Evolutionary conservation across 73 alveolate species (phyloP), one percentile per base, ranked within the genome.

Genomic region (Paramecium bursaria): DNA sequence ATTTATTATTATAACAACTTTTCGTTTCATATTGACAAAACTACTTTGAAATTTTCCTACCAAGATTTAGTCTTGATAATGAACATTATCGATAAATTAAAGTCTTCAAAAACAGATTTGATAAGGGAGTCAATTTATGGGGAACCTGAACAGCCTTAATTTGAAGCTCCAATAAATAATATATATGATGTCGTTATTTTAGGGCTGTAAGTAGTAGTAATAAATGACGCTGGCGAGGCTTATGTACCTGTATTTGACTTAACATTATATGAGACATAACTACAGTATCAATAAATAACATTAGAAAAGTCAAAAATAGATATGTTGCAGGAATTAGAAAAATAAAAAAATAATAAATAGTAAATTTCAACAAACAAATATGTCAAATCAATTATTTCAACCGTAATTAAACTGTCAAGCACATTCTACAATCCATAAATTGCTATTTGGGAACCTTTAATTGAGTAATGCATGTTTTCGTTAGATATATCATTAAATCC

Each of bases 231-330:
- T 48, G 88, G 75, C 9, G 91, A 74, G 13, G 79, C 91, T 17
- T 87, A 73, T 49, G 76, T 88, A 13, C 93, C 93, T 21, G 91
- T 87, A 6, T 57, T 87, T 26, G 93, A 85, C 50, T 35, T 85
- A 4, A 87, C 87, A 27, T 27, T 85, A 2, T 46, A 55, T 42
- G 91, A 87, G 13, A 51, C 86, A 14, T 22, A 79, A 50, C 48
- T 85, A 35, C 39, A 46, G 31, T 67, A 82, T 27, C 25, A 75
- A 0, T 26, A 48, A 6, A 30, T 80, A 13, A 52, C n/a, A n/a
- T n/a, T n/a, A n/a, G n/a, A n/a, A n/a, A n/a, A n/a, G n/a, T n/a
- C n/a, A n/a, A n/a, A n/a, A n/a, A n/a, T n/a, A n/a, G n/a, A n/a
- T n/a, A n/a, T n/a, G n/a, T n/a, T n/a, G n/a, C n/a, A n/a, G n/a